phyloP scores from a whole-genome alignment of 495 filamentous ascomycete species.

The Cercophora newfieldiana region DNA sequence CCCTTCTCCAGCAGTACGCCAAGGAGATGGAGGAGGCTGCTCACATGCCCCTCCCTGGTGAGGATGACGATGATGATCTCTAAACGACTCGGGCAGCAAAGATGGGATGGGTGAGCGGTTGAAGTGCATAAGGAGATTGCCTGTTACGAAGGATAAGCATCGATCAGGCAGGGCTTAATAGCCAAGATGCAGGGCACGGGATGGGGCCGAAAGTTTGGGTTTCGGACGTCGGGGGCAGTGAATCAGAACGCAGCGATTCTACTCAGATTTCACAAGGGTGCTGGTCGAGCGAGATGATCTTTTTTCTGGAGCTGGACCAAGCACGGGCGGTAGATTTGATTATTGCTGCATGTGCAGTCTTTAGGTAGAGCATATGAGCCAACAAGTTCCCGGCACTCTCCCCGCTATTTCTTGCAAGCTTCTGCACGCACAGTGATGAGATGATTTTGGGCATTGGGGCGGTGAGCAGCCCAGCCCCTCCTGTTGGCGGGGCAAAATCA shows the following conservation, averaged over 20 bases:
- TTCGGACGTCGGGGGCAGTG: constrained; percentile 13
- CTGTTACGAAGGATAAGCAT: constrained; percentile 35
- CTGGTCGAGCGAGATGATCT: constrained; percentile 24
- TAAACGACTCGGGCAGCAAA: constrained; percentile 35
- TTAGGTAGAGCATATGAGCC: constrained; percentile 18
- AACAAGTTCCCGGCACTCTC: constrained; percentile 1
- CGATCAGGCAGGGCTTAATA: constrained; percentile 25
- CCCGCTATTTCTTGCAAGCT: not conserved
- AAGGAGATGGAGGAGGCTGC: constrained; percentile 86
- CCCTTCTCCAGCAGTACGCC: constrained; percentile 76
- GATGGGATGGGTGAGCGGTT: constrained; percentile 12
- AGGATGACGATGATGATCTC: constrained; percentile 77
- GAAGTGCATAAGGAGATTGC: constrained; percentile 30
- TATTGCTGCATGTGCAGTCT: constrained; percentile 27
- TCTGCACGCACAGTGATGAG: not conserved
- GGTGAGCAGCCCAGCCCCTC: not conserved
- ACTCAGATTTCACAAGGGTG: constrained; percentile 15
- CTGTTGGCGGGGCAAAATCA: not conserved
- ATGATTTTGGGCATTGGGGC: not conserved
- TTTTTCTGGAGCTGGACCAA: constrained; percentile 23
- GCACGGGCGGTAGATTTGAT: constrained; percentile 32
- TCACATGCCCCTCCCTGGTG: constrained; percentile 84
- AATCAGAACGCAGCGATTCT: constrained; percentile 14
- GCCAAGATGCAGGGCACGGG: constrained; percentile 25
- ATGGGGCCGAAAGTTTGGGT: constrained; percentile 2